Percentiles rank a stretch among this genome's conserved stretches.
Conservation (phyloP, 2,329 filamentous ascomycete genomes). For the Aspergillus bombycis region DNA sequence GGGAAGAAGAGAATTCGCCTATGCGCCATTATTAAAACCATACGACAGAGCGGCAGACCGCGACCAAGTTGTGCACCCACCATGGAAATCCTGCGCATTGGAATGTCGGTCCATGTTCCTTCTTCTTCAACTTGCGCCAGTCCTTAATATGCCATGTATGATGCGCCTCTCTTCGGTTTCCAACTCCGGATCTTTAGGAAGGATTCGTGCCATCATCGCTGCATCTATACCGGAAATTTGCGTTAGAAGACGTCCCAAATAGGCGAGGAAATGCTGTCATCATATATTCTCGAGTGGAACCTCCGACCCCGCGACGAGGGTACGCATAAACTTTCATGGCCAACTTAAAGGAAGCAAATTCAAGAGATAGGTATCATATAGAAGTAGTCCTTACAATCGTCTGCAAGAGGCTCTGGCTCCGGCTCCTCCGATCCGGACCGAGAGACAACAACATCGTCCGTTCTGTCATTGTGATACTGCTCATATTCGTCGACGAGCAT, state of each 20-base stretch:
- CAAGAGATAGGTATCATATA: neutral
- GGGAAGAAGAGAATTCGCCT: constrained; percentile 96
- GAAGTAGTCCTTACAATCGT: constrained; percentile 54
- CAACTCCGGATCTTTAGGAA: constrained; percentile 77
- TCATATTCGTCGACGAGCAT: constrained; percentile 64
- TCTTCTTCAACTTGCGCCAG: constrained; percentile 76
- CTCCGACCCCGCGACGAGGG: constrained; percentile 15
- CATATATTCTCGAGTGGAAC: constrained; percentile 4
- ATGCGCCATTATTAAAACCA: constrained; percentile 28
- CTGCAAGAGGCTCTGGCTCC: constrained; percentile 59
- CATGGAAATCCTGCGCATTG: constrained; percentile 85
- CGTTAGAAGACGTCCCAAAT: constrained; percentile 19
- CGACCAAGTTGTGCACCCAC: constrained; percentile 52
- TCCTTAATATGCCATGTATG: constrained; percentile 86
- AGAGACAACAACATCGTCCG: constrained; percentile 64
- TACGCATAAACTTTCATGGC: constrained; percentile 2
- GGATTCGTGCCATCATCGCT: constrained; percentile 79
- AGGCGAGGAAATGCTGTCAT: neutral
- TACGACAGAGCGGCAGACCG: neutral
- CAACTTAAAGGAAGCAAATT: neutral
- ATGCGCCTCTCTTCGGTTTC: constrained; percentile 75
- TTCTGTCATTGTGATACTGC: constrained; percentile 64
- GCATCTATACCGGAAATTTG: constrained; percentile 60
- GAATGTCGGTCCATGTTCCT: constrained; percentile 87
- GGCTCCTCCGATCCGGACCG: constrained; percentile 62